Evolutionary conservation across 73 alveolate genomes (phyloP).

Genomic region (Blepharisma stoltei): DNA sequence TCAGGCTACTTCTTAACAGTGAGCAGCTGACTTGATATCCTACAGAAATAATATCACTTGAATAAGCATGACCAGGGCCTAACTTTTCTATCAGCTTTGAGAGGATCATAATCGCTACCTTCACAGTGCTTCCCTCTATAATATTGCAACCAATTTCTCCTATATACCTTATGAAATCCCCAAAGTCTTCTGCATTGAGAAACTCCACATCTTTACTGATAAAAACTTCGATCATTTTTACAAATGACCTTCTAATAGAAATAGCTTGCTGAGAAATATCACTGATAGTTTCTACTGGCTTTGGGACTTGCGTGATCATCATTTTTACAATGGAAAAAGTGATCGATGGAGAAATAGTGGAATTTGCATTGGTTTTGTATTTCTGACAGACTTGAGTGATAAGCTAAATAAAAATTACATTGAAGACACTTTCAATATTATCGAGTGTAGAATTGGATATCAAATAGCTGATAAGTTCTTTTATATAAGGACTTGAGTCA

Average conservation of each 20-base stretch:
- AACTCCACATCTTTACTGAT: background rate
- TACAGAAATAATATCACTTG: too few relatives aligned
- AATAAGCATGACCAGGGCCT: too few relatives aligned
- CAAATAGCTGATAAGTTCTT: background rate
- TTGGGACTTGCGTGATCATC: background rate
- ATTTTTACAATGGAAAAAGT: background rate
- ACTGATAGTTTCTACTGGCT: conserved; percentile 6
- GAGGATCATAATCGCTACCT: background rate
- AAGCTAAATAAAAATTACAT: background rate
- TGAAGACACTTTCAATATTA: background rate
- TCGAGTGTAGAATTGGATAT: background rate
- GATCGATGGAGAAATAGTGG: background rate
- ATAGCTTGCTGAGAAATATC: conserved; percentile 17
- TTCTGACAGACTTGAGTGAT: background rate
- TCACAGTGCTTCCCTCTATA: background rate
- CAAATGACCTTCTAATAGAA: background rate
- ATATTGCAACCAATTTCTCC: conserved; percentile 18
- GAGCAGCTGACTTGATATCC: too few relatives aligned
- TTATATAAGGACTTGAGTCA: background rate
- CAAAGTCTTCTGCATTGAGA: background rate
- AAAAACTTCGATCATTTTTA: background rate
- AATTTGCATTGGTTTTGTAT: background rate
- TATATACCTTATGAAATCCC: background rate
- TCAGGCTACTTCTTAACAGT: too few relatives aligned
- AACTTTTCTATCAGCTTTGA: background rate